Base-by-base conservation (phyloP, 768 basidiomycete genomes). In the Ramaria sp. region DNA sequence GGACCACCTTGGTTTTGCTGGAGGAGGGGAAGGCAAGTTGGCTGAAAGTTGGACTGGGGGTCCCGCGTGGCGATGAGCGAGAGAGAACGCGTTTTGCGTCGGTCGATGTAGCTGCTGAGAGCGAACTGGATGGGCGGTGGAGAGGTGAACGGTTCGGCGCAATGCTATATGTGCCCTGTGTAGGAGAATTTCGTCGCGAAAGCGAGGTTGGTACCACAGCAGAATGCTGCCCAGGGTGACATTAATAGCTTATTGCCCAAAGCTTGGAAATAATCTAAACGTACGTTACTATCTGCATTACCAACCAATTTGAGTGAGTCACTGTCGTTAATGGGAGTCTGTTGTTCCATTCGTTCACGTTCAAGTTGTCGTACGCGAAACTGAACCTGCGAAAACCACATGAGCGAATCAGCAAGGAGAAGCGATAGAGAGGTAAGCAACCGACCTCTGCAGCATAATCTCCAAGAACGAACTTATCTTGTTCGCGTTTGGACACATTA, bases 391-490 rank as follows among this genome's bases (percentile, higher is more conserved):
- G 11, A 47, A 47, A 47, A 17, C 27, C 10, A 39, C 15, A 22
- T 20, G 27, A 11, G 13, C 34, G 34, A 13, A 10, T 56, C 22
- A 46, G 45, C 30, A 15, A 27, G 31, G 43, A 49, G 13, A 27
- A n/a, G 4, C 12, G 41, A n/a, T 37, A 31, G 5, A 31, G 20
- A 12, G n/a, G 12, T 17, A 19, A 49, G 34, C 22, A 34, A 49
- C 17, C 4, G 33, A 56, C 54, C 54, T 56, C 46, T 47, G 45
- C 41, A 33, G 54, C 54, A 56, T 56, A 56, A 48, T 56, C 54
- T 17, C 22, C 45, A 13, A 56, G 31, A 47, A 56, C 33, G 33
- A 47, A 37, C 30, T 34, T 56, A 45, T 48, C 45, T 15, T 48
- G 42, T 37, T 56, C 54, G 24, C 7, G 30, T 37, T 48, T 46